phyloP scores from a whole-genome alignment of 805 yeast genomes.

The Groenewaldozyma salmanticensis region DNA sequence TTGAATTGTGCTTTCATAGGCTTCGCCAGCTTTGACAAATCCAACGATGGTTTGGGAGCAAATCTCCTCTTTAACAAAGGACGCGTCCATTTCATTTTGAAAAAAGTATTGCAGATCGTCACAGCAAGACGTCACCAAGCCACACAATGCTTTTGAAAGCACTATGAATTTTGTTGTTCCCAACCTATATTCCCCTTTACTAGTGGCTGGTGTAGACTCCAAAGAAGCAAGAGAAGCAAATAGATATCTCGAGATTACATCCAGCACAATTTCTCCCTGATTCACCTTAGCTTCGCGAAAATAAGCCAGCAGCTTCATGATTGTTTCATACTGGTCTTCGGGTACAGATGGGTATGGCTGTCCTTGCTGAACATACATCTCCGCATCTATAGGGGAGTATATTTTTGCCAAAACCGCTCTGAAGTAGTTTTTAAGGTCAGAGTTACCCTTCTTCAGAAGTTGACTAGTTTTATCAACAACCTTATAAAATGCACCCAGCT shows the following conservation, averaged over 20 bases:
- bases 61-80: slow-evolving; percentile 26
- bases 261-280: slow-evolving; percentile 17
- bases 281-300: slow-evolving; percentile 29
- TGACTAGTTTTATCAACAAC: slow-evolving; percentile 46
- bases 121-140: slow-evolving; percentile 41
- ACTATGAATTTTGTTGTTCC: slow-evolving; percentile 49
- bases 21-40: slow-evolving; percentile 31
- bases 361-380: slow-evolving; percentile 31
- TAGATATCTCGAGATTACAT: slow-evolving; percentile 14
- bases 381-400: slow-evolving; percentile 38
- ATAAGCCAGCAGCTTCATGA: slow-evolving; percentile 36
- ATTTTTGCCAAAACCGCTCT: slow-evolving; percentile 33
- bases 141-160: slow-evolving; percentile 44
- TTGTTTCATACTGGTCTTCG: slow-evolving; percentile 24
- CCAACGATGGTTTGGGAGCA: slow-evolving; percentile 30
- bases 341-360: slow-evolving; percentile 26
- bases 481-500: slow-evolving; percentile 44
- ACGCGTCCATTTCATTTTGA: slow-evolving; percentile 27
- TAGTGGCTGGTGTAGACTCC: slow-evolving; percentile 8
- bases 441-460: slow-evolving; percentile 48
- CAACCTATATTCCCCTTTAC: slow-evolving; percentile 43
- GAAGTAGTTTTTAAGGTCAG: slow-evolving; percentile 42
- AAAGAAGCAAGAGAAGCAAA: slow-evolving; percentile 12
- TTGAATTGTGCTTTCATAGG: slow-evolving; percentile 33
- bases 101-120: slow-evolving; percentile 37